Percentiles rank a stretch among this genome's conserved stretches.
Conservation (phyloP, 352 stramenopile genomes). For the Pythium periplocum region DNA sequence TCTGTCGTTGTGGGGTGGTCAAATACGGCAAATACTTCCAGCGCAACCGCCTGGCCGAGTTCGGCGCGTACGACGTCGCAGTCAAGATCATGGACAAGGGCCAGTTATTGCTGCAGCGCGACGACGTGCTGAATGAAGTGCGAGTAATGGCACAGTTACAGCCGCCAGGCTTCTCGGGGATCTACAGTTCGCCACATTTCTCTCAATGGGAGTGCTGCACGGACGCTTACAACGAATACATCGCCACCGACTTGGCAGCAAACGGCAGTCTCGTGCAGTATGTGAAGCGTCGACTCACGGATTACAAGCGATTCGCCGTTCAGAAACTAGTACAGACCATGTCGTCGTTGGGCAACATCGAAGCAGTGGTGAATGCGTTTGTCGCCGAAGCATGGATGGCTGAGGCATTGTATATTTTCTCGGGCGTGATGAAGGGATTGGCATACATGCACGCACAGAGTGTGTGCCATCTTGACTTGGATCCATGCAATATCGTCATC, state of each 20-base stretch:
- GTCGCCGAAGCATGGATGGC: slow-evolving; percentile 67
- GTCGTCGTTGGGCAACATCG: slow-evolving; percentile 37
- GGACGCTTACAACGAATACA: slow-evolving; percentile 72
- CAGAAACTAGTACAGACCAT: slow-evolving; percentile 46
- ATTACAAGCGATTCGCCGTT: slow-evolving; percentile 68
- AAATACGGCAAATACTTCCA: slow-evolving; percentile 72
- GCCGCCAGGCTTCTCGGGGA: slow-evolving; percentile 44
- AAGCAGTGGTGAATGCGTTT: slow-evolving; percentile 50
- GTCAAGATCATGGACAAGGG: slow-evolving; percentile 73
- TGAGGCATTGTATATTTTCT: slow-evolving; percentile 59
- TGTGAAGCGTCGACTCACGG: slow-evolving; percentile 49
- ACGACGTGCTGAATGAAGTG: slow-evolving; percentile 77
- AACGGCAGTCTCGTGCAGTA: slow-evolving; percentile 71
- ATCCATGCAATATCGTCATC: slow-evolving; percentile 78
- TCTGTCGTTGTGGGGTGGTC: slow-evolving; percentile 74
- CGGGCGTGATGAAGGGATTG: slow-evolving; percentile 58
- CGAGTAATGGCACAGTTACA: slow-evolving; percentile 77
- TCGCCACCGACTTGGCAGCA: slow-evolving; percentile 65
- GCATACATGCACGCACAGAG: slow-evolving; percentile 77
- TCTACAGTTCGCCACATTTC: slow-evolving; percentile 56
- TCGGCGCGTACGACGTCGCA: slow-evolving; percentile 48
- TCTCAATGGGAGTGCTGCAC: slow-evolving; percentile 71
- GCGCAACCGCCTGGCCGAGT: slow-evolving; percentile 23
- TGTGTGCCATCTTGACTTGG: slow-evolving; percentile 76
- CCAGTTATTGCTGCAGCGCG: slow-evolving; percentile 61